A percentile compares a stretch with the other conserved stretches of the same genome.
phyloP scores from a whole-genome alignment of 345 rosid genomes.

The Arabidopsis arenosa region DNA sequence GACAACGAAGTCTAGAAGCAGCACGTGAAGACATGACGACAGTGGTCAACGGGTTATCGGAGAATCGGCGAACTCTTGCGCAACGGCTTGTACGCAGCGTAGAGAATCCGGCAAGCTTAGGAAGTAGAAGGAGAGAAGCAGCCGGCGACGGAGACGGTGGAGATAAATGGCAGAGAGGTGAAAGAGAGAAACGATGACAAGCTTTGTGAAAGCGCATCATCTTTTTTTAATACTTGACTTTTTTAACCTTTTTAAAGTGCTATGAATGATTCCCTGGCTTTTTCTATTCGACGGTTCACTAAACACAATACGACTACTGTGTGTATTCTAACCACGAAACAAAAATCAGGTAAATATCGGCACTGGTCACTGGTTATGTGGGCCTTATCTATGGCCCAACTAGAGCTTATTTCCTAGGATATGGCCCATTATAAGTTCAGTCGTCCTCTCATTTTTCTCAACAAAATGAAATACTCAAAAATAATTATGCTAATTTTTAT shows the following conservation, averaged over 20 bases:
- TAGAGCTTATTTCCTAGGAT: neutral
- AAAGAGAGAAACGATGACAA: constrained; percentile 53
- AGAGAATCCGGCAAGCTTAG: constrained; percentile 40
- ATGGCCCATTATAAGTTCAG: constrained; percentile 12
- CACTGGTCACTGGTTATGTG: neutral
- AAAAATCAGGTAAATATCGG: constrained; percentile 2
- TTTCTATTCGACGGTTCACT: constrained; percentile 33
- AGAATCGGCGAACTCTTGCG: constrained; percentile 39
- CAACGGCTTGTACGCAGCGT: constrained; percentile 40
- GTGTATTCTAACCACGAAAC: neutral
- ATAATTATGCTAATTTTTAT: neutral
- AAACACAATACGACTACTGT: neutral
- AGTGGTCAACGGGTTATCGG: constrained; percentile 35
- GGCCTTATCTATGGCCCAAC: constrained; percentile 27
- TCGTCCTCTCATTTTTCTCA: neutral
- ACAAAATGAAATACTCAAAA: neutral
- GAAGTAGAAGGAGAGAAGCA: constrained; percentile 31
- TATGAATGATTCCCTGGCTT: constrained; percentile 2
- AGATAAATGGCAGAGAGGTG: constrained; percentile 45
- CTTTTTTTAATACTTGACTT: neutral
- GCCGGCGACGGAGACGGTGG: constrained; percentile 36
- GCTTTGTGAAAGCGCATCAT: constrained; percentile 61
- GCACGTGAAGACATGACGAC: constrained; percentile 52
- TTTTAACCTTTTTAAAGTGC: constrained; percentile 22
- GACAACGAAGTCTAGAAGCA: constrained; percentile 52